Conservation (phyloP, 2,329 filamentous ascomycete species). For the Apiospora aurea region DNA sequence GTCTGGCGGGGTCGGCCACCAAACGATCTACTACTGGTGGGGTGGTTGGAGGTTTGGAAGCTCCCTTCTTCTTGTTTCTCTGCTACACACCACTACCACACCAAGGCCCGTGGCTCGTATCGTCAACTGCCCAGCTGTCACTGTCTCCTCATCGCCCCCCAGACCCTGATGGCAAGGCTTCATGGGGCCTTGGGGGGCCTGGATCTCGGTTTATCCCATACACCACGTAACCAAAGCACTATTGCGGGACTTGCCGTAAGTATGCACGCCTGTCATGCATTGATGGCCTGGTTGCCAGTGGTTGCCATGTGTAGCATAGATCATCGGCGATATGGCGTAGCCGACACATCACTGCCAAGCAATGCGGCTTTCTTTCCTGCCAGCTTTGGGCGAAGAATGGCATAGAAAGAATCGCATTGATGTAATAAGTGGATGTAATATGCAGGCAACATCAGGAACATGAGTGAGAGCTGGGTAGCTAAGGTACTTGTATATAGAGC, state of each 20-base stretch:
- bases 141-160: not conserved
- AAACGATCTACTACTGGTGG: slow-evolving; percentile 1
- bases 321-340: slow-evolving; percentile 19
- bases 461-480: not conserved
- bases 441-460: not conserved
- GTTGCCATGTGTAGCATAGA: not conserved
- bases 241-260: not conserved
- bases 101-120: not conserved
- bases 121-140: not conserved
- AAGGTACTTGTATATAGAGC: slow-evolving; percentile 4
- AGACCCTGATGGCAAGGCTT: not conserved
- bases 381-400: not conserved
- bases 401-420: not conserved
- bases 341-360: slow-evolving; percentile 11
- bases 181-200: not conserved
- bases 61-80: not conserved
- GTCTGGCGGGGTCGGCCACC: slow-evolving; percentile 1
- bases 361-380: not conserved
- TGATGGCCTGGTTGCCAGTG: not conserved
- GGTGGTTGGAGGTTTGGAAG: not conserved
- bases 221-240: slow-evolving; percentile 5
- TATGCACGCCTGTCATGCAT: not conserved
- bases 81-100: not conserved
- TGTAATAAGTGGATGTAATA: slow-evolving; percentile 6
- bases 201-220: slow-evolving; percentile 1